Evolutionary conservation across 169 alveolate species (phyloP).

Genomic region (Plasmodium reichenowi): DNA sequence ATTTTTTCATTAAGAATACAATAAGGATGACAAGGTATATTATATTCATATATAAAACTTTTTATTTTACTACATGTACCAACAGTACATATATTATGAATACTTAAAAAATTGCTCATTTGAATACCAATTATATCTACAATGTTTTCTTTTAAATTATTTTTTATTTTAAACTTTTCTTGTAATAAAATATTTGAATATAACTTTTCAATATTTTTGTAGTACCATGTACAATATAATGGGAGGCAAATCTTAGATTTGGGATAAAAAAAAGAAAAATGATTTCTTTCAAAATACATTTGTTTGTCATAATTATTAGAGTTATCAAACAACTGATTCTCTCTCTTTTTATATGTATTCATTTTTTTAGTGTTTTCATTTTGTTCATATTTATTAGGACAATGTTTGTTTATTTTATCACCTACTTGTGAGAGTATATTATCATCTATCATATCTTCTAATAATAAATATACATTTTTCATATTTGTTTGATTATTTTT

Average conservation of each 20-base stretch:
- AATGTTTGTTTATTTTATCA: neutral
- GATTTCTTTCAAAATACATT: constrained; percentile 1
- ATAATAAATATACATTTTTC: constrained; percentile 5
- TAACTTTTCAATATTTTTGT: constrained; percentile 46
- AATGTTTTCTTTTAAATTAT: constrained; percentile 42
- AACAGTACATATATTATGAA: constrained; percentile 44
- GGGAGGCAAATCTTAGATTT: constrained; percentile 37
- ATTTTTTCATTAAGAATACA: constrained; percentile 65
- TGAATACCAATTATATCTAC: constrained; percentile 26
- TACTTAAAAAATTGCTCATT: constrained; percentile 25
- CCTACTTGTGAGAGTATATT: neutral
- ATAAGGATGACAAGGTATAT: constrained; percentile 71
- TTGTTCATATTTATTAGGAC: neutral
- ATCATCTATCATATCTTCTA: constrained; percentile 1
- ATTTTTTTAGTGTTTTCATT: neutral
- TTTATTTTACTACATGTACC: constrained; percentile 62
- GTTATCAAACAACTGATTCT: neutral
- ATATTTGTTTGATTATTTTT: neutral
- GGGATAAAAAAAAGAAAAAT: constrained; percentile 51
- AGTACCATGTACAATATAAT: constrained; percentile 52
- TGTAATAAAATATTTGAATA: constrained; percentile 29
- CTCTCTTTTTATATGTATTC: neutral
- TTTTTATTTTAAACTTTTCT: constrained; percentile 70
- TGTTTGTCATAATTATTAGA: neutral
- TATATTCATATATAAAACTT: constrained; percentile 63